phyloP scores from a whole-genome alignment of 2,329 filamentous ascomycete species.

The Teratosphaeria pseudoeucalypti region DNA sequence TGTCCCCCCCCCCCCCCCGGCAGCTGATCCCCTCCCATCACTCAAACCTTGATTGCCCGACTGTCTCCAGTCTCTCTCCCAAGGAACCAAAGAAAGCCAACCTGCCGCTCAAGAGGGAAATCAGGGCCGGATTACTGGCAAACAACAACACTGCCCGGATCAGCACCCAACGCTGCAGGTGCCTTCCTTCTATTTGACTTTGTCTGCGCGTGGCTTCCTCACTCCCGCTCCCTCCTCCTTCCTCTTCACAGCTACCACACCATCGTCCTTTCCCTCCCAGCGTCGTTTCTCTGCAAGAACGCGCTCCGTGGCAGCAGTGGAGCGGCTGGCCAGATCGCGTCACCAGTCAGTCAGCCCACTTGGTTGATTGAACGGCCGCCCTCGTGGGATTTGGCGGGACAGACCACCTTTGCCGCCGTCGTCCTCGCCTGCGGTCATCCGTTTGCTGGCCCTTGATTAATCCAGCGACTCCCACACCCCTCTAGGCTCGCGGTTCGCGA shows the following conservation, averaged over 20 bases:
- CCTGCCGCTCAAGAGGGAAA: not conserved
- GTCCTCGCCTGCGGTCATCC: not conserved
- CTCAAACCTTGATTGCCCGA: not conserved
- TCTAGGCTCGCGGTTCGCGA: not conserved
- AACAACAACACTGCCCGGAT: not conserved
- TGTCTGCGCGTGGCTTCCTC: not conserved
- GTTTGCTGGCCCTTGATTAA: not conserved
- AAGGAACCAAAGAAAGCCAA: not conserved
- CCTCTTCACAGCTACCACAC: not conserved
- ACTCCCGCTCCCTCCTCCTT: not conserved
- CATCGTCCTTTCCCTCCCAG: not conserved
- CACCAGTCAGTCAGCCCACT: not conserved
- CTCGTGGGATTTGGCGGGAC: not conserved
- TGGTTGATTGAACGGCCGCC: not conserved
- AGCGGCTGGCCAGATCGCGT: not conserved
- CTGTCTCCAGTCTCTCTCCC: not conserved
- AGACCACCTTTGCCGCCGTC: not conserved
- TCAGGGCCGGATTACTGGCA: not conserved
- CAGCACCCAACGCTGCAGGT: not conserved
- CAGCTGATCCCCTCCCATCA: not conserved
- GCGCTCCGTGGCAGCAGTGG: not conserved
- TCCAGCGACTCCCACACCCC: not conserved
- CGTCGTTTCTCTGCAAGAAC: not conserved
- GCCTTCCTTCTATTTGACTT: not conserved
- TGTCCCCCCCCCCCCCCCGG: too few relatives aligned